Base-by-base conservation (phyloP, 371 early-diverging fungal species). In the Mortierella sp. region DNA sequence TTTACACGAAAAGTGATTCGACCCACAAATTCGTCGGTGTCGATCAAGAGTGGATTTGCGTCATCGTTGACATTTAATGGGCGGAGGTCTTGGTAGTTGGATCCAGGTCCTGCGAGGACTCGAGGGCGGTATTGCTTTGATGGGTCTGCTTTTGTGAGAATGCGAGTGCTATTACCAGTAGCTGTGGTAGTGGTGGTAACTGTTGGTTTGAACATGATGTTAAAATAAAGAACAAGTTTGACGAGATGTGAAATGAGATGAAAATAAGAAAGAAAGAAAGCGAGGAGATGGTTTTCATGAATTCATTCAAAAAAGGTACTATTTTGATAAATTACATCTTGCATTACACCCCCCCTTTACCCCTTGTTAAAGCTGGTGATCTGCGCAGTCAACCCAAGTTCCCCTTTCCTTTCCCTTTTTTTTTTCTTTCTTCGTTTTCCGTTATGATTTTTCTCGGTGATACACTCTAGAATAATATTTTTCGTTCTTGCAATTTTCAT, bases 51-150 rank as follows among this genome's bases (percentile, higher is more conserved):
- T 17, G 93, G 94, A 34, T 85, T 67, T 22, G 75, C 76, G 67
- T 93, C 93, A 68, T 91, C 89, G 83, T 93, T 93, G 61, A 91
- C 86, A 49, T 86, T 85, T 59, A 91, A 23, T 8, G 65, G 64
- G 0, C 34, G 60, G 17, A 67, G 49, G 17, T 37, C 26, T 9
- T 76, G n/a, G 32, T 55, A 29, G 28, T 61, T 43, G 22, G 61
- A 43, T 9, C 29, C 61, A 26, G 61, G 45, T 22, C 45, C 61
- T 43, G 45, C 61, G 1, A 61, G 40, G 17, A 61, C 43, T 26
- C 22, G 40, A 26, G 28, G 43, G 5, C 29, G 40, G 32, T 43
- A 61, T 7, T 17, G 61, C 15, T 35, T 42, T 23, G 34, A n/a
- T 0, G 29, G 9, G 19, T 43, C 28, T 45, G 10, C 23, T 22